Conservation (phyloP, 2,329 filamentous ascomycete genomes). For the Rhinocladiella mackenziei region DNA sequence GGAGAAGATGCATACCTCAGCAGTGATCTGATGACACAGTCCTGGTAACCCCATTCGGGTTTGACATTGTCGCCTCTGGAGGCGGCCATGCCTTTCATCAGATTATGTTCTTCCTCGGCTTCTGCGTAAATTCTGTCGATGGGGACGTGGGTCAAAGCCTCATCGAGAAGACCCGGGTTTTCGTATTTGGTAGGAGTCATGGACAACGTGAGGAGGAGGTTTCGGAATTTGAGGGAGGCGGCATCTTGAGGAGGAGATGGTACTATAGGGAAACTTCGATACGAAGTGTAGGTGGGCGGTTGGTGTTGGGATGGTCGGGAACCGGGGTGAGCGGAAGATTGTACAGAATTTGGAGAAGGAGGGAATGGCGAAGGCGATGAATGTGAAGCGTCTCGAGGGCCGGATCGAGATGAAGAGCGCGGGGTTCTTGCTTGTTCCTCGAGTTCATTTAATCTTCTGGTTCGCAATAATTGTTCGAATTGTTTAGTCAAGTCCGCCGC, state of each 20-base stretch:
- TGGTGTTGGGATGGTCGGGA: constrained; percentile 34
- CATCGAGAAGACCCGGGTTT: constrained; percentile 89
- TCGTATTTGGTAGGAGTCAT: constrained; percentile 90
- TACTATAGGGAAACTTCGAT: constrained; percentile 63
- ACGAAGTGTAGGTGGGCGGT: constrained; percentile 57
- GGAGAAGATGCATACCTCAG: constrained; percentile 59
- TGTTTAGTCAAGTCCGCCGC: constrained; percentile 74
- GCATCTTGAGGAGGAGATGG: constrained; percentile 73
- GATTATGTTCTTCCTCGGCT: constrained; percentile 87
- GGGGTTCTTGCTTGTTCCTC: constrained; percentile 59
- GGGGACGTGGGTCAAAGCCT: constrained; percentile 80
- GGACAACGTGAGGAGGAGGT: constrained; percentile 78
- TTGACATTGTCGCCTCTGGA: constrained; percentile 76
- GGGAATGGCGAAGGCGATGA: constrained; percentile 13
- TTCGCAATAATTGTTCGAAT: constrained; percentile 82
- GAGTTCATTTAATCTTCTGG: constrained; percentile 80
- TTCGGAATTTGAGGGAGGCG: constrained; percentile 70
- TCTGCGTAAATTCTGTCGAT: constrained; percentile 88
- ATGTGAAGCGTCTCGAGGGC: constrained; percentile 24
- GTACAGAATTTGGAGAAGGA: constrained; percentile 30
- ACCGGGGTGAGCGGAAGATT: no score
- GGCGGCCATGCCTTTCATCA: constrained; percentile 80
- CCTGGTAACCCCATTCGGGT: constrained; percentile 93
- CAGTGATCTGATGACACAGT: constrained; percentile 86
- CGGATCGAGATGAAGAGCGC: constrained; percentile 33